Evolutionary conservation across 257 asterid species (phyloP), one percentile per base, ranked within the genome.

Genomic region (Nicotiana sylvestris): DNA sequence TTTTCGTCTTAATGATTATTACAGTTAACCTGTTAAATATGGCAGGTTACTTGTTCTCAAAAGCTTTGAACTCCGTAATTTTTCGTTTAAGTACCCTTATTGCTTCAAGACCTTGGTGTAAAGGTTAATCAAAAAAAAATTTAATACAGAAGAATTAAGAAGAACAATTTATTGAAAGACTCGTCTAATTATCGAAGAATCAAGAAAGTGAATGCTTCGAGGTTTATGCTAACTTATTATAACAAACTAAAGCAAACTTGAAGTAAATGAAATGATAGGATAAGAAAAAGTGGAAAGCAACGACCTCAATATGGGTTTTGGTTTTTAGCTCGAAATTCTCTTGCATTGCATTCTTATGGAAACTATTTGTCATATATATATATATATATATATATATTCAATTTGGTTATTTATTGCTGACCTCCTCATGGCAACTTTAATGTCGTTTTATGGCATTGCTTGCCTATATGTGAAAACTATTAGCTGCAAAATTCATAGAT

Each of bases 201-300:
- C 8, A 6, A 13, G 27, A 6, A 74, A 74, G 16, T 74, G 53
- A 74, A 51, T 25, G 43, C 64, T 74, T 74, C 62, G 49, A 74
- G 46, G 16, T 7, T 74, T 27, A 61, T 49, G 16, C 80, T 3
- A 74, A 27, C 80, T 74, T 49, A 49, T 15, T 49, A 74, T 27
- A 74, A 74, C 80, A 74, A 51, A 49, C 80, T 51, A 74, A 49
- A 74, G 62, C 43, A 49, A 49, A 74, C 15, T 49, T 27, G 64
- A 49, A 11, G 80, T 74, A 49, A 74, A 74, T 74, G 80, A 12
- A 74, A 74, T 74, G 80, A 74, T 74, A 13, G 79, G 79, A 74
- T 27, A 49, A 74, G 62, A 55, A 74, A 74, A 74, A 51, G 61
- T 49, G 43, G 25, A 27, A 74, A 74, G 27, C 61, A 74, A 27